Evolutionary conservation across 2,329 filamentous ascomycete genomes (phyloP).

Genomic region (Aureobasidium lini): DNA sequence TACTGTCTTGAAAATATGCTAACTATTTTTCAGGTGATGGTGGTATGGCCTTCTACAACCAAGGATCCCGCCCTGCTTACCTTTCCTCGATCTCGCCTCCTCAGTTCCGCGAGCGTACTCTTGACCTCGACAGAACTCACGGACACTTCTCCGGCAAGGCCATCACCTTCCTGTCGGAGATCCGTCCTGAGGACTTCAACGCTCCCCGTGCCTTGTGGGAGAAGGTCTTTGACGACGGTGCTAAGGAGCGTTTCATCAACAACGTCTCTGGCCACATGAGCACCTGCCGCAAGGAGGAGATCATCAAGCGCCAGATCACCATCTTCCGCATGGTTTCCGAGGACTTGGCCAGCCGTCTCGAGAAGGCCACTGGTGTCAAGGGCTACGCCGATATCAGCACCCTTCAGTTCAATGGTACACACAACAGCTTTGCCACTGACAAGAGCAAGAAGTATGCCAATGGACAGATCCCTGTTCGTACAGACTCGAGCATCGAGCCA

Average conservation of each 20-base stretch:
- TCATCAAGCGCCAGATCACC: conserved; percentile 56
- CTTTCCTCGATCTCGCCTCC: conserved; percentile 47
- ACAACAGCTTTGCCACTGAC: conserved; percentile 53
- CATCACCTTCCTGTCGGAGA: conserved; percentile 45
- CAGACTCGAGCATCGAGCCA: conserved; percentile 21
- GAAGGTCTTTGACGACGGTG: conserved; percentile 53
- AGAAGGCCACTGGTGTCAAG: conserved; percentile 56
- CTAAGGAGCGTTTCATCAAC: conserved; percentile 50
- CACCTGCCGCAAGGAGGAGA: conserved; percentile 50
- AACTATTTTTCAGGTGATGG: conserved; percentile 49
- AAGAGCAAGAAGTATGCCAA: conserved; percentile 43
- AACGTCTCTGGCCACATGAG: conserved; percentile 57
- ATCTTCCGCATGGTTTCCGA: conserved; percentile 58
- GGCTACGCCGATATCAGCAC: conserved; percentile 51
- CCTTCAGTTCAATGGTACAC: conserved; percentile 52
- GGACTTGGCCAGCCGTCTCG: conserved; percentile 50
- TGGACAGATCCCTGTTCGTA: conserved; percentile 32
- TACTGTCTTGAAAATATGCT: too few relatives aligned
- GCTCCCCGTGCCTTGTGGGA: conserved; percentile 53
- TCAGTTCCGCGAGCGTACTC: conserved; percentile 38
- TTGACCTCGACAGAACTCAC: conserved; percentile 44
- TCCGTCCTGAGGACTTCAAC: conserved; percentile 47
- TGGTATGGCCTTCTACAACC: conserved; percentile 60
- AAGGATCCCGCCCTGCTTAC: conserved; percentile 52
- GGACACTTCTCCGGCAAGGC: conserved; percentile 43